These are phyloP conservation scores for Apiotrichum sp. DNA, from an alignment of 1,284 basidiomycete species.

Conservation along the genomic window DNA sequence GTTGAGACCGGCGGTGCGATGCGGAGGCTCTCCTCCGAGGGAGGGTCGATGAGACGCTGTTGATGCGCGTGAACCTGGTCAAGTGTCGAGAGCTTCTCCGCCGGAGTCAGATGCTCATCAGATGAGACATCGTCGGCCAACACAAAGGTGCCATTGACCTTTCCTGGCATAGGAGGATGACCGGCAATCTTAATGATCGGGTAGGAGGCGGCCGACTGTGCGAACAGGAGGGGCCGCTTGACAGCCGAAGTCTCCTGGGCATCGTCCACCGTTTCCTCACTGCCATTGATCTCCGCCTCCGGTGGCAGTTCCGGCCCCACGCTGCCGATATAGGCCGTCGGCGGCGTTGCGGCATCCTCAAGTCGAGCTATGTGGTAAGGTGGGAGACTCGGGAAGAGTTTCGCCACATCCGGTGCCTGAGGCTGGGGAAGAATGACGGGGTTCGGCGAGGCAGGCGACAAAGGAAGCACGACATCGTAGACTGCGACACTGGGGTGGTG, in stretches of 20 bases:
- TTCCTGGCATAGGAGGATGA: slow-evolving; percentile 21
- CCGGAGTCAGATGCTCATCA: slow-evolving; percentile 21
- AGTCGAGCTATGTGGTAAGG: not conserved
- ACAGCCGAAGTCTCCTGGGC: not conserved
- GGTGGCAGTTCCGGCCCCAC: slow-evolving; percentile 27
- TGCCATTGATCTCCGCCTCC: not conserved
- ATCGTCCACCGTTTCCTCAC: not conserved
- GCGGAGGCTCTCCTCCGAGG: slow-evolving; percentile 9
- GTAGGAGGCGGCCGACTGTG: slow-evolving; percentile 41
- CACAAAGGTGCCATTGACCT: slow-evolving; percentile 38
- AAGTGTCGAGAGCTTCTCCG: not conserved
- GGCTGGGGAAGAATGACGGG: slow-evolving; percentile 48
- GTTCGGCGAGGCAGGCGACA: slow-evolving; percentile 28
- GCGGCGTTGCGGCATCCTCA: slow-evolving; percentile 21
- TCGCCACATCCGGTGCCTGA: slow-evolving; percentile 6
- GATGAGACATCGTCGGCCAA: slow-evolving; percentile 33
- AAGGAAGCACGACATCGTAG: slow-evolving; percentile 43
- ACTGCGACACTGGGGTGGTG: slow-evolving; percentile 35
- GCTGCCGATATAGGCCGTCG: slow-evolving; percentile 39
- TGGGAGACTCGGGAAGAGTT: slow-evolving; percentile 1
- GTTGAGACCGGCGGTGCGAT: not conserved
- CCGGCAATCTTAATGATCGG: slow-evolving; percentile 37
- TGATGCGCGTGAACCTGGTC: slow-evolving; percentile 20
- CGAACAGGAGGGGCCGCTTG: slow-evolving; percentile 32
- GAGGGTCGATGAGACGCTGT: slow-evolving; percentile 35